These are phyloP conservation scores for Pleurostoma richardsiae DNA, from an alignment of 2,329 filamentous ascomycete genomes.

Conservation along the genomic window DNA sequence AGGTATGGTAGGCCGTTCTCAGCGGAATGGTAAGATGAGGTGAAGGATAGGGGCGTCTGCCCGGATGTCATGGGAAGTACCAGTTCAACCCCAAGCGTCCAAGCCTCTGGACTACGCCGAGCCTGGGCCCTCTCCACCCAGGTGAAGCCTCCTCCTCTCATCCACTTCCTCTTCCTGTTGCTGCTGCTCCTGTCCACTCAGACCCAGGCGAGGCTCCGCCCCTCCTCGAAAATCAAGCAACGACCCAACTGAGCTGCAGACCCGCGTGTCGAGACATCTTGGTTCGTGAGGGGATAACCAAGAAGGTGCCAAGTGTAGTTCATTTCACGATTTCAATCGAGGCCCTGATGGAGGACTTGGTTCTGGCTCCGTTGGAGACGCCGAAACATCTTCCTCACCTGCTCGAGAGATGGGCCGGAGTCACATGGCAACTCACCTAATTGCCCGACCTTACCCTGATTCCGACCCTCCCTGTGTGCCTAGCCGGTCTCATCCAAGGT, in stretches of 20 bases:
- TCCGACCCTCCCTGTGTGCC: slow-evolving; percentile 5
- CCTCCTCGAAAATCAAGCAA: slow-evolving; percentile 11
- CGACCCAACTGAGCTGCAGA: slow-evolving; percentile 3
- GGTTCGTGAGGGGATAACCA: background rate
- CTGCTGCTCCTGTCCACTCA: background rate
- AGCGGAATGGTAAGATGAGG: slow-evolving; percentile 4
- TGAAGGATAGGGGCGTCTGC: slow-evolving; percentile 7
- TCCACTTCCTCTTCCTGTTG: background rate
- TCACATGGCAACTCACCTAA: background rate
- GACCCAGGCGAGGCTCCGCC: background rate
- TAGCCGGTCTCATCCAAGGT: slow-evolving; percentile 1
- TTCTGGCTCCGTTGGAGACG: too few species aligned
- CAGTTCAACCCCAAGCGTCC: background rate
- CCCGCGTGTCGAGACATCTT: background rate
- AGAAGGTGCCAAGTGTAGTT: background rate
- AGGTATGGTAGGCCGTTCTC: slow-evolving; percentile 8
- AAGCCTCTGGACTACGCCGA: background rate
- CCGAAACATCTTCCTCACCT: too few species aligned
- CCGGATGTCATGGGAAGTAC: slow-evolving; percentile 3
- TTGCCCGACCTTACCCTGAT: background rate
- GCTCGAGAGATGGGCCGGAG: background rate
- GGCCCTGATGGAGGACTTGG: too few species aligned
- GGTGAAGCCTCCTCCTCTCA: background rate
- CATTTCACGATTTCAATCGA: too few species aligned
- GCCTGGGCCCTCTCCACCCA: background rate